Evolutionary conservation across 495 filamentous ascomycete genomes (phyloP), one percentile per base, ranked within the genome.

Genomic region (Lepidopterella palustris): DNA sequence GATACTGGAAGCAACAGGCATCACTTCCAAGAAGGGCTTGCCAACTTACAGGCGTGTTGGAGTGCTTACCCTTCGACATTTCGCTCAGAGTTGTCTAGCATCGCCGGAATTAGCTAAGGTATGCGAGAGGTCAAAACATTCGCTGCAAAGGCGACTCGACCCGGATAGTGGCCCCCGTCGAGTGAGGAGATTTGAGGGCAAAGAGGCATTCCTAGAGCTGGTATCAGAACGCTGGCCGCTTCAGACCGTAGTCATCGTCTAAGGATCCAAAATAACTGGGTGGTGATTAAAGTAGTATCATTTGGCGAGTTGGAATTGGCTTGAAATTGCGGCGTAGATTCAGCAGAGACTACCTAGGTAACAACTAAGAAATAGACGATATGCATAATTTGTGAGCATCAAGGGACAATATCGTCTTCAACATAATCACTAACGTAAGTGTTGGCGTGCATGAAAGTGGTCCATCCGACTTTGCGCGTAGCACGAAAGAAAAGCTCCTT

Each of bases 41-140:
- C 15, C 27, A 5, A 23, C 45, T 13, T 56, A 56, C 24, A 8
- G 29, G 0, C 53, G 53, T 56, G 53, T 56, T 27, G 53, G 53
- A 20, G 53, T 56, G 13, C 13, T 56, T 20, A 42, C 53, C 25
- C 53, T 56, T 23, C 31, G 20, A 3, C 45, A 56, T 56, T 42
- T 42, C 10, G 9, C 9, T 45, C 5, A 56, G 20, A 20, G 32
- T 13, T 6, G 10, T 27, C 11, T 42, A 24, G 53, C 53, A 56
- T 56, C 53, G 9, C 53, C 53, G 23, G n/a, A 20, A 9, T 32
- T 56, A 8, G 18, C 21, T 24, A 76, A 74, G 20, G 71, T 65
- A 25, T 80, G 74, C 71, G 45, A 52, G 31, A 73, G 55, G 18
- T 35, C 31, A 35, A 35, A 35, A 35, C 31, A 13, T 35, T 35